Evolutionary conservation across 176 grass and related monocot genomes (phyloP).

Genomic region (Lolium rigidum): DNA sequence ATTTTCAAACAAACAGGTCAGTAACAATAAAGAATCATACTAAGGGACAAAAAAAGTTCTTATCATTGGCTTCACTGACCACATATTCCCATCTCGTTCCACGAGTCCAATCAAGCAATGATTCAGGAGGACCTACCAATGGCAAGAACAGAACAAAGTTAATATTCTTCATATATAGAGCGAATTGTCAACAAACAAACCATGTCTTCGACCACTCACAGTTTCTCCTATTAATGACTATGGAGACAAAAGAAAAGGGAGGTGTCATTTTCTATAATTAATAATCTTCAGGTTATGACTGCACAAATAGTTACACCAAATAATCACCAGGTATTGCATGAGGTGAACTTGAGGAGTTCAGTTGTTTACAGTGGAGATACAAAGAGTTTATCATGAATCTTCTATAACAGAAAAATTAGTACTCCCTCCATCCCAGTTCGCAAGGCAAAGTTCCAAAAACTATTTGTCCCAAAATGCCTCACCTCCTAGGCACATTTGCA

Average conservation of each 20-base stretch:
- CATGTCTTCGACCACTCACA: not conserved
- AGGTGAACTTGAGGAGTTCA: constrained; percentile 21
- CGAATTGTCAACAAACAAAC: constrained; percentile 19
- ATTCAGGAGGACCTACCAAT: constrained; percentile 41
- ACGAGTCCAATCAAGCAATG: constrained; percentile 75
- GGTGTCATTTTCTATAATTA: constrained; percentile 1
- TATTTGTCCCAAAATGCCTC: no score
- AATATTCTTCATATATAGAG: no score
- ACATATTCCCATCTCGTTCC: constrained; percentile 60
- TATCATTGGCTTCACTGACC: constrained; percentile 75
- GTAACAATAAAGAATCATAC: constrained; percentile 18
- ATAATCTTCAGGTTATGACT: not conserved
- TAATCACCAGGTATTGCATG: not conserved
- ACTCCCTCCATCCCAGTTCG: no score
- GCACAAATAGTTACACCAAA: constrained; percentile 10
- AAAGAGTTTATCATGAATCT: not conserved
- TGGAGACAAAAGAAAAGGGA: constrained; percentile 36
- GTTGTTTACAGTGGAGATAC: not conserved
- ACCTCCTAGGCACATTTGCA: no score
- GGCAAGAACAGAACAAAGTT: constrained; percentile 25
- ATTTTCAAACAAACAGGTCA: constrained; percentile 9
- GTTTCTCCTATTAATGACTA: constrained; percentile 52
- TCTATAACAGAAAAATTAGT: no score
- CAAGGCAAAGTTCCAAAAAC: no score
- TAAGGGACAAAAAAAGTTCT: constrained; percentile 43